These are phyloP conservation scores for Rhodamnia argentea DNA, from an alignment of 345 rosid genomes.

Conservation along the genomic window DNA sequence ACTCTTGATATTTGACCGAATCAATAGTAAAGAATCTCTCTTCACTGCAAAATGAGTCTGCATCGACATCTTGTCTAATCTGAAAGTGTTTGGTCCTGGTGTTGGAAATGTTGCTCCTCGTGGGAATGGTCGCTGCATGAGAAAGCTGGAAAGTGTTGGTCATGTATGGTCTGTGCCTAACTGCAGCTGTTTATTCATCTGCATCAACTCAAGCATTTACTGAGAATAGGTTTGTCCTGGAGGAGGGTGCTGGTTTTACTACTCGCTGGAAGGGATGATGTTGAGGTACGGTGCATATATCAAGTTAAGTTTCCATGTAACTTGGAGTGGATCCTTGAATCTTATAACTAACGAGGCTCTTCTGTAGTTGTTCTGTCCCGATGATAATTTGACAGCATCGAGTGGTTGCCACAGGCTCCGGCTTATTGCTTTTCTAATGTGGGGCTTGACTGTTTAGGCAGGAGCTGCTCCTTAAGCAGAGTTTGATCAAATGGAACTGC, in stretches of 20 bases:
- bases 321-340: not conserved
- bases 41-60: too few relatives aligned
- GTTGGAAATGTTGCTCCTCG: not conserved
- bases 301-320: not conserved
- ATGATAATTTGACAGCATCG: not conserved
- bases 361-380: not conserved
- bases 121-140: not conserved
- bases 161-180: not conserved
- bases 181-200: not conserved
- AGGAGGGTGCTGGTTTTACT: not conserved
- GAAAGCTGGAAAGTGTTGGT: not conserved
- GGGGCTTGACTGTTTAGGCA: not conserved
- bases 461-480: not conserved
- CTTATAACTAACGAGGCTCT: not conserved
- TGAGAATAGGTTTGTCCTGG: not conserved
- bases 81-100: not conserved
- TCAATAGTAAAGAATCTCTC: too few relatives aligned
- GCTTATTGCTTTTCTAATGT: not conserved
- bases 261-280: not conserved
- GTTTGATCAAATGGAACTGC: not conserved
- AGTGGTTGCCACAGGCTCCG: not conserved
- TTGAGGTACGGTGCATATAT: not conserved
- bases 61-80: not conserved
- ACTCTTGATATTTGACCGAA: too few relatives aligned
- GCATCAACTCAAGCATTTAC: not conserved